Percentiles rank a stretch among this genome's conserved stretches.
phyloP scores from a whole-genome alignment of 2,329 filamentous ascomycete species.

The Rugonectria rugulosa region DNA sequence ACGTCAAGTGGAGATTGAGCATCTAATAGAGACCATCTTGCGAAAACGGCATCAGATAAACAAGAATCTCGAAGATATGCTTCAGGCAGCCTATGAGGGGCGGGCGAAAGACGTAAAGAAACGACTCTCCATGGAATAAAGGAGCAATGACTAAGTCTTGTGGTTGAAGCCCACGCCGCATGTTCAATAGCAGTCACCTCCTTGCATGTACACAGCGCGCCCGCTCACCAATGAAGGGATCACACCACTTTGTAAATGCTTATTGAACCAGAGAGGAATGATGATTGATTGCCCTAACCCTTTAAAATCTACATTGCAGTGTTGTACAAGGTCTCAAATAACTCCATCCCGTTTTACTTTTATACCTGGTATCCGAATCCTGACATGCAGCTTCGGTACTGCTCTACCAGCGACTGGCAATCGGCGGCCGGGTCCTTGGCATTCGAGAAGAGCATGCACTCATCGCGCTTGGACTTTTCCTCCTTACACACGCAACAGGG shows the following conservation, averaged over 20 bases:
- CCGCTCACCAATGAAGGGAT: conserved; percentile 17
- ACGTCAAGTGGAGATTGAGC: conserved; percentile 38
- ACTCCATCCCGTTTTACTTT: conserved; percentile 21
- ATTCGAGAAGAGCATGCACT: conserved; percentile 98
- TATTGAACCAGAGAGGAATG: conserved; percentile 31
- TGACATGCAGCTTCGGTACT: conserved; percentile 92
- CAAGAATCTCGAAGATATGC: conserved; percentile 39
- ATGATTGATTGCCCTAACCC: conserved; percentile 27
- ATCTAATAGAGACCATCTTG: conserved; percentile 36
- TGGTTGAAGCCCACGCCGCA: not conserved
- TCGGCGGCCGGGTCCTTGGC: conserved; percentile 82
- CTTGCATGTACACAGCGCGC: too few species aligned
- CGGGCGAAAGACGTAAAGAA: conserved; percentile 37
- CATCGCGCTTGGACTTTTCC: conserved; percentile 90
- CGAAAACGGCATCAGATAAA: conserved; percentile 29
- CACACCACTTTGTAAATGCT: not conserved
- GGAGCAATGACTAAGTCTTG: not conserved
- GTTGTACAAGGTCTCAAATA: conserved; percentile 33
- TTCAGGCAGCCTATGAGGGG: conserved; percentile 40
- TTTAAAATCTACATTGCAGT: conserved; percentile 38
- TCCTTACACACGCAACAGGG: conserved; percentile 98
- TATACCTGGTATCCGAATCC: conserved; percentile 86
- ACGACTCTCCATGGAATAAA: not conserved
- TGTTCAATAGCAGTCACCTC: not conserved
- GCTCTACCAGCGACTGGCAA: conserved; percentile 81